Evolutionary conservation across 2,329 filamentous ascomycete genomes (phyloP).

Genomic region (Cladorrhinum sp.): DNA sequence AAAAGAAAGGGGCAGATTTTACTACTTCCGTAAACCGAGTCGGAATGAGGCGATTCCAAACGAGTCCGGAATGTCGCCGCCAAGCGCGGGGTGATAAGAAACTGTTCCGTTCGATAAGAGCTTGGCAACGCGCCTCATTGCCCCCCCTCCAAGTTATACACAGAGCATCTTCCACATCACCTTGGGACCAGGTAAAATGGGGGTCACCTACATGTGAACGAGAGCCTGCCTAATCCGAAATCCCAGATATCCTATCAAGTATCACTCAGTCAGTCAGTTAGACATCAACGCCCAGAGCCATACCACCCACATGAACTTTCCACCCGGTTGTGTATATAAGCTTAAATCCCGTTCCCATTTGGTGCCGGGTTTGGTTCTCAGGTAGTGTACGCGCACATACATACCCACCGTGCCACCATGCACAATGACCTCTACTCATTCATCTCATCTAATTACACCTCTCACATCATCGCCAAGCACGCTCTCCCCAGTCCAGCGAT

Average conservation of each 20-base stretch:
- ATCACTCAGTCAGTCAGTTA: too few relatives aligned
- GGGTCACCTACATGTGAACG: too few relatives aligned
- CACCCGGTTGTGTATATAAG: too few relatives aligned
- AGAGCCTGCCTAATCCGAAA: too few relatives aligned
- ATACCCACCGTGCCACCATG: too few relatives aligned
- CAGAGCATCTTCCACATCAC: not conserved
- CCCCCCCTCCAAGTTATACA: not conserved
- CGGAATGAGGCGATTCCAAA: not conserved
- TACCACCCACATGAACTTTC: too few relatives aligned
- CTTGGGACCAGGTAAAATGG: not conserved
- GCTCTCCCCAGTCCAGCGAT: too few relatives aligned
- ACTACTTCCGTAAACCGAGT: not conserved
- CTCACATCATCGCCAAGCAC: not conserved
- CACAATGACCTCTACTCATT: not conserved
- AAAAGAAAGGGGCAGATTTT: not conserved
- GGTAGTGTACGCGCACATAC: too few relatives aligned
- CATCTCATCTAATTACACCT: not conserved
- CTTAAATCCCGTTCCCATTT: too few relatives aligned
- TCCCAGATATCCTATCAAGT: not conserved
- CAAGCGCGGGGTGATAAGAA: conserved; percentile 1
- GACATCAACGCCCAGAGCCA: too few relatives aligned
- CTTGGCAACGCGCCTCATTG: not conserved
- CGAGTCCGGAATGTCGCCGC: not conserved
- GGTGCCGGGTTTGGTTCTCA: too few relatives aligned
- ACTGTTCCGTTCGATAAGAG: conserved; percentile 3